phyloP scores from a whole-genome alignment of 2,329 filamentous ascomycete species.

The Stagonosporopsis chrysanthemi region DNA sequence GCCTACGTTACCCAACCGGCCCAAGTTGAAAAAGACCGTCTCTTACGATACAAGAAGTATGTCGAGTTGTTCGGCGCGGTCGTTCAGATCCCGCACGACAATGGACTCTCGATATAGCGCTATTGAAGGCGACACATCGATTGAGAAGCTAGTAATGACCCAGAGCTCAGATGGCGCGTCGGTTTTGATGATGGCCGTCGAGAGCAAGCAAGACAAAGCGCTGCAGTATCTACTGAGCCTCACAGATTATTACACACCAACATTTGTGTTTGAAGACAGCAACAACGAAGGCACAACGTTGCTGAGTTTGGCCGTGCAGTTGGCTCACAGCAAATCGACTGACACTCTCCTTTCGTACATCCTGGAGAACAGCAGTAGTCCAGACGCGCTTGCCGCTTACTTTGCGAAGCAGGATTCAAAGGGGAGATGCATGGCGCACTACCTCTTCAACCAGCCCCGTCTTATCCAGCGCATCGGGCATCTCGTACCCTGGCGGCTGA shows the following conservation, averaged over 20 bases:
- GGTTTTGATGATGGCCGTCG: constrained; percentile 66
- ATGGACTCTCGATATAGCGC: constrained; percentile 68
- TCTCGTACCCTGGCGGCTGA: constrained; percentile 85
- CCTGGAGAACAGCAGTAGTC: constrained; percentile 60
- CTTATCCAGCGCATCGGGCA: constrained; percentile 79
- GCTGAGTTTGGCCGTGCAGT: constrained; percentile 87
- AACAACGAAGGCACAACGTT: constrained; percentile 92
- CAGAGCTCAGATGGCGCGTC: constrained; percentile 78
- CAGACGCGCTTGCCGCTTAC: constrained; percentile 69
- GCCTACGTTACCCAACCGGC: constrained; percentile 55
- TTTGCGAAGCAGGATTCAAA: constrained; percentile 79
- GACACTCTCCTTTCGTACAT: constrained; percentile 78
- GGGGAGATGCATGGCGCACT: constrained; percentile 92
- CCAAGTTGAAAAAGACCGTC: constrained; percentile 75
- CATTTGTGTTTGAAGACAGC: constrained; percentile 78
- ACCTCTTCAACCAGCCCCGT: constrained; percentile 88
- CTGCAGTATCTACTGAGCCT: constrained; percentile 81
- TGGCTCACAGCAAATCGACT: constrained; percentile 77
- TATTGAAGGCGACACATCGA: constrained; percentile 85
- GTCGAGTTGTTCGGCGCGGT: constrained; percentile 84
- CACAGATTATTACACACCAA: constrained; percentile 74
- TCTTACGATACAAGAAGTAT: constrained; percentile 89
- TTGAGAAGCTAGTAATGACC: constrained; percentile 78
- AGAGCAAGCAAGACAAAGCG: constrained; percentile 71
- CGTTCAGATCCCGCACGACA: constrained; percentile 82